Evolutionary conservation across 306 rosid genomes (phyloP), one percentile per base, ranked within the genome.

Genomic region (Potentilla sterilis): DNA sequence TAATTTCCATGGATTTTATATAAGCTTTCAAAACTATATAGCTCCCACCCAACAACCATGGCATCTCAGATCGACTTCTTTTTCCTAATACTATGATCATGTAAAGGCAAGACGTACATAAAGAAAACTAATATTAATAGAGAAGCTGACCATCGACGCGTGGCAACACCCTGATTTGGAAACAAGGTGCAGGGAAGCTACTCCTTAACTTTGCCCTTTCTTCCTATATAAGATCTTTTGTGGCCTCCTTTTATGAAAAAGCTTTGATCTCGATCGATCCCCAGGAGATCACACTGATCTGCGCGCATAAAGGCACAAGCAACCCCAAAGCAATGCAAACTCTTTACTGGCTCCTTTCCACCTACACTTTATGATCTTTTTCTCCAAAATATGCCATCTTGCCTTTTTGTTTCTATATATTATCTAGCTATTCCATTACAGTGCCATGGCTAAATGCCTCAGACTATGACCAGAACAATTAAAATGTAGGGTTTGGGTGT

Each of bases 121-220:
- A n/a, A 13, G 9, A 19, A 15, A 43, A 32, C 16, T 22, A 42
- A 34, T 21, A 1, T 2, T n/a, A 18, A 16, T 48, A 12, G 6
- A 37, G 24, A 68, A 54, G 35, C 57, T 57, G 19, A 71, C 13
- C 51, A 12, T 11, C 14, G 62, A 90, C 91, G 77, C 86, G 86
- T 89, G 98, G 84, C 93, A 81, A 79, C 69, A 72, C 91, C 94
- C 92, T 77, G 65, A 65, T 73, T 72, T 61, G 49, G 72, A 72
- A 65, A 74, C 70, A 37, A 62, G 79, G 15, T 15, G 21, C 14
- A 38, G 18, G 9, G 41, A 55, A 79, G 67, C 75, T 54, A 74
- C 83, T 79, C 44, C 40, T 59, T 47, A 75, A 57, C 9, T 64
- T 49, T 49, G 42, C 41, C 73, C 78, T 71, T 79, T 81, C 77